Percentiles rank a stretch among this genome's conserved stretches.
phyloP scores from a whole-genome alignment of 257 asterid species.

The Perilla frutescens region DNA sequence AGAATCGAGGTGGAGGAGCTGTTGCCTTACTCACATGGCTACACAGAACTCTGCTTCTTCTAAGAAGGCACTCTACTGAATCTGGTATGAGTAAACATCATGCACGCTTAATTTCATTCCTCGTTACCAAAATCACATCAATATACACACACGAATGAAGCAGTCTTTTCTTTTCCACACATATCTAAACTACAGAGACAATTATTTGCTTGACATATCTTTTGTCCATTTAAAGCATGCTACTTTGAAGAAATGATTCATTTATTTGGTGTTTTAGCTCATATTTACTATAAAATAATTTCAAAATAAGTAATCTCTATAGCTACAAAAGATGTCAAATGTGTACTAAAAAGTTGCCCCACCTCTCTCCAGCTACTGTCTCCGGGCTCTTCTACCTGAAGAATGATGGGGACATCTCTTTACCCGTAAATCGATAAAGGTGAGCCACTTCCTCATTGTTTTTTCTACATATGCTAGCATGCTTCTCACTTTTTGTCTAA shows the following conservation, averaged over 20 bases:
- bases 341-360: slow-evolving; percentile 32
- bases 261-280: neutral
- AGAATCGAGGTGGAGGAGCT: slow-evolving; percentile 91
- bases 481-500: slow-evolving; percentile 44
- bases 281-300: neutral
- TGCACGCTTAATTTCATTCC: neutral
- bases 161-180: neutral
- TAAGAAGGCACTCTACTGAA: slow-evolving; percentile 35
- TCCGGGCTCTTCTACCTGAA: slow-evolving; percentile 46
- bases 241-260: neutral
- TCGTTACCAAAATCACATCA: neutral
- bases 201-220: neutral
- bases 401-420: slow-evolving; percentile 63
- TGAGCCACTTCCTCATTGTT: slow-evolving; percentile 44
- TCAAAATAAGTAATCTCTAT: neutral
- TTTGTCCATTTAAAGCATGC: slow-evolving; percentile 1
- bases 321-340: neutral
- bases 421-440: slow-evolving; percentile 65
- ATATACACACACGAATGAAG: neutral
- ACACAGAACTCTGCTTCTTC: slow-evolving; percentile 95
- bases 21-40: slow-evolving; percentile 89
- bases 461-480: slow-evolving; percentile 52
- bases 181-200: neutral
- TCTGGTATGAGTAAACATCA: slow-evolving; percentile 39
- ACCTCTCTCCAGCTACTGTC: slow-evolving; percentile 29